Conservation (phyloP, 805 yeast species). For the Myxozyma geophila region DNA sequence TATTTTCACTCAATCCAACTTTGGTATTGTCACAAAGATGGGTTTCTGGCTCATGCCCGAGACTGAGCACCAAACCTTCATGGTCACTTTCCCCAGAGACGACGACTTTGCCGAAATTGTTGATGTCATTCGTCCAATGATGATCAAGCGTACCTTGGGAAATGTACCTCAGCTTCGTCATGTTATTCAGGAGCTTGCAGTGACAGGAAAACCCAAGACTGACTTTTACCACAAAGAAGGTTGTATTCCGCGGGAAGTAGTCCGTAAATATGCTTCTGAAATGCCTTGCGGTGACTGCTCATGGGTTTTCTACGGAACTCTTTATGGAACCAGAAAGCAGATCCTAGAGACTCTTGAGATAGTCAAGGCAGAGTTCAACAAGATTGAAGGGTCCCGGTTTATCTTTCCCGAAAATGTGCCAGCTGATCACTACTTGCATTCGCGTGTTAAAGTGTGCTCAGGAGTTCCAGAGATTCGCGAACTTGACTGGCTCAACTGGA, state of each 20-base stretch:
- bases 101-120: constrained; percentile 12
- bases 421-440: constrained; percentile 8
- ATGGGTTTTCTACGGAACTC: constrained; percentile 11
- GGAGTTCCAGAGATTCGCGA: constrained; percentile 13
- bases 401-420: constrained; percentile 9
- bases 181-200: constrained; percentile 16
- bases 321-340: constrained; percentile 1
- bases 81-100: constrained; percentile 12
- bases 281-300: constrained; percentile 16
- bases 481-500: constrained; percentile 18
- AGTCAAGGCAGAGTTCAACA: not conserved
- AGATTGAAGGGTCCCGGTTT: not conserved
- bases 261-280: constrained; percentile 5
- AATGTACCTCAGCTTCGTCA: constrained; percentile 14
- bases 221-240: constrained; percentile 9
- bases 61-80: constrained; percentile 12
- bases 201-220: constrained; percentile 2
- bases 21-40: constrained; percentile 19
- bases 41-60: constrained; percentile 20
- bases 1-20: constrained; percentile 14
- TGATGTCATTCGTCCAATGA: constrained; percentile 8
- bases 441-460: constrained; percentile 11
- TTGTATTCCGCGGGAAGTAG: constrained; percentile 9
- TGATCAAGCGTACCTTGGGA: constrained; percentile 2
- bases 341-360: not conserved